phyloP scores from a whole-genome alignment of 2,329 filamentous ascomycete genomes.

The Samsoniella hepiali region DNA sequence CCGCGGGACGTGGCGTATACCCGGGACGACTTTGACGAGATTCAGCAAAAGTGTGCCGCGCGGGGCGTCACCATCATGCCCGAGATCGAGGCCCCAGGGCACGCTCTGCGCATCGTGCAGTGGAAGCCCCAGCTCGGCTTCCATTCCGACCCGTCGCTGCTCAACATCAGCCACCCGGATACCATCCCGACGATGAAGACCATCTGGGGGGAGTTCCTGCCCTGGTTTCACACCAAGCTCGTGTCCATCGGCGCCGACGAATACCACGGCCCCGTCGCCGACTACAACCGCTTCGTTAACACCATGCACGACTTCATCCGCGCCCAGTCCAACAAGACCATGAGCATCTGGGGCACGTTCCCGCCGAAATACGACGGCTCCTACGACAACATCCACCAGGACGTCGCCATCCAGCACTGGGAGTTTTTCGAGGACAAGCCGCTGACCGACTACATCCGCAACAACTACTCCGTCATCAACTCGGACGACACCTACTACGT shows the following conservation, averaged over 20 bases:
- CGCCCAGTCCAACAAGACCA: constrained; percentile 39
- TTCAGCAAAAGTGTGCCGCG: constrained; percentile 50
- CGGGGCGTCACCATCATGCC: constrained; percentile 57
- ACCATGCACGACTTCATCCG: constrained; percentile 46
- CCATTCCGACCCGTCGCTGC: constrained; percentile 42
- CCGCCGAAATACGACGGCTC: constrained; percentile 24
- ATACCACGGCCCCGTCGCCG: constrained; percentile 44
- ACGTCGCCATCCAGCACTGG: constrained; percentile 38
- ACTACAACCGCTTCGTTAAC: constrained; percentile 47
- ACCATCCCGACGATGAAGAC: constrained; percentile 48
- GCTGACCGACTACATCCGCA: constrained; percentile 22
- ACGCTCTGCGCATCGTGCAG: constrained; percentile 53
- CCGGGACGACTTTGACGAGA: constrained; percentile 45
- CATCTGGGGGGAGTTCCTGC: constrained; percentile 51
- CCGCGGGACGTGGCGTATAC: constrained; percentile 54
- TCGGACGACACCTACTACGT: constrained; percentile 25
- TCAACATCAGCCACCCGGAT: constrained; percentile 44
- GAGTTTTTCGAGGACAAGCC: constrained; percentile 23
- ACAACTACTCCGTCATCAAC: constrained; percentile 27
- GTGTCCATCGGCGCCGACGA: constrained; percentile 56
- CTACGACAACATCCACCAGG: constrained; percentile 17
- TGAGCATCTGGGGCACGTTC: constrained; percentile 52
- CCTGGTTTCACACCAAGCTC: constrained; percentile 53
- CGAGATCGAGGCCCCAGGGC: constrained; percentile 58
- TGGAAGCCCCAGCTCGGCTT: constrained; percentile 56